Conservation (phyloP, 129 eudicot species). For the Sambucus nigra region DNA sequence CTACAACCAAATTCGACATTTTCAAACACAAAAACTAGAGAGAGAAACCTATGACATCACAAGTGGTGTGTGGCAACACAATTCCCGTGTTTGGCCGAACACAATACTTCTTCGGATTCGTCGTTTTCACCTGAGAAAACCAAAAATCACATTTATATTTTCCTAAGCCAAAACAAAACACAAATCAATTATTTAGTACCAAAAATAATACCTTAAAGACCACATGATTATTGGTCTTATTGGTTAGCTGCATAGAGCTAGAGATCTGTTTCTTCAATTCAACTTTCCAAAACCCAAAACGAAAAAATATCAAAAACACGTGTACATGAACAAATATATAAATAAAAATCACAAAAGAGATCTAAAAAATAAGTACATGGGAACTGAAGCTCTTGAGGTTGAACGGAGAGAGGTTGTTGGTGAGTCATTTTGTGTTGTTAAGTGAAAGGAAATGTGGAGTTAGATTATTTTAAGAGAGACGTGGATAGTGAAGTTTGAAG, state of each 20-base stretch:
- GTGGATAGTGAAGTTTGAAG: too few species aligned
- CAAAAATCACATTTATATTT: not conserved
- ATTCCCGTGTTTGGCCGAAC: constrained; percentile 88
- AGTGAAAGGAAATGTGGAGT: too few species aligned
- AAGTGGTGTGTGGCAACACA: constrained; percentile 63
- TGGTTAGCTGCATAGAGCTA: constrained; percentile 62
- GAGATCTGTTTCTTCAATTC: constrained; percentile 96
- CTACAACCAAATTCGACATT: too few species aligned
- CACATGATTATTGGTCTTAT: constrained; percentile 53
- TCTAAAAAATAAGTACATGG: constrained; percentile 29
- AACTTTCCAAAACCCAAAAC: constrained; percentile 21
- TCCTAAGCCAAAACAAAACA: not conserved
- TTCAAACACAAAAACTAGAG: not conserved
- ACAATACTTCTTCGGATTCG: constrained; percentile 85
- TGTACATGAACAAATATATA: constrained; percentile 33
- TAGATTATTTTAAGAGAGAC: too few species aligned
- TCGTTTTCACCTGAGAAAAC: constrained; percentile 67
- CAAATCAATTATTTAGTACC: not conserved
- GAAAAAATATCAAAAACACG: constrained; percentile 1
- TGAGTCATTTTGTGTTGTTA: constrained; percentile 44
- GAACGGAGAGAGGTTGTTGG: constrained; percentile 60
- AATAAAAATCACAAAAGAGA: not conserved
- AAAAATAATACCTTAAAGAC: constrained; percentile 65
- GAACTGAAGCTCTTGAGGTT: constrained; percentile 71
- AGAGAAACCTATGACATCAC: constrained; percentile 61